Evolutionary conservation across 352 stramenopile genomes (phyloP), one percentile per base, ranked within the genome.

Genomic region (Phytophthora constricta): DNA sequence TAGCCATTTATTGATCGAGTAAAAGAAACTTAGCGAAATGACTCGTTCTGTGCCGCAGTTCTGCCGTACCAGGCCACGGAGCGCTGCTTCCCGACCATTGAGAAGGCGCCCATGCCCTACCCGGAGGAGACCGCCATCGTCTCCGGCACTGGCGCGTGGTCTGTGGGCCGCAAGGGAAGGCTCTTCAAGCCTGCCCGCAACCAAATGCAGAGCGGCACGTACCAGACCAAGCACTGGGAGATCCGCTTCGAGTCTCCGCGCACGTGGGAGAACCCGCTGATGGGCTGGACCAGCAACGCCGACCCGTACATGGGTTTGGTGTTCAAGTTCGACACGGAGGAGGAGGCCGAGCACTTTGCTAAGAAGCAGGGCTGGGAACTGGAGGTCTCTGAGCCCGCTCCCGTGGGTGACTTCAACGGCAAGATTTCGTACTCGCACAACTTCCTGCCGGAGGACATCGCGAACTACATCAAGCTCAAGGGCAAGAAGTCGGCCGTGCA

Each of bases 201-300:
- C 80, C 87, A 93, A 72, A 93, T 93, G 87, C 87, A 95, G 71
- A 95, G 86, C 58, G 82, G 84, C 49, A 90, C 72, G 53, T 80
- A 91, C 74, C 85, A 91, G 71, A 93, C 86, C 16, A 86, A 84
- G 53, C 87, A 95, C 76, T 95, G 87, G 87, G 87, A 95, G 71
- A 90, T 95, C 69, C 84, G 85, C 53, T 93, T 93, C 57, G 65
- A 91, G 55, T 45, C 79, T 48, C 70, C 81, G 10, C 83, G 82
- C 52, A 92, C 82, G 65, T 98, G 95, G 95, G 74, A 84, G 22
- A 98, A 98, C 82, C 91, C 93, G 23, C 80, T 98, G 27, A 98
- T 98, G 95, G 93, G 93, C 58, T 98, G 95, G 95, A 96, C 91
- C 28, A 95, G 79, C 55, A 95, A 82, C 41, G 86, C 85, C 25